Conservation (phyloP, 2,329 filamentous ascomycete genomes). For the Domatiomyces catenatus region DNA sequence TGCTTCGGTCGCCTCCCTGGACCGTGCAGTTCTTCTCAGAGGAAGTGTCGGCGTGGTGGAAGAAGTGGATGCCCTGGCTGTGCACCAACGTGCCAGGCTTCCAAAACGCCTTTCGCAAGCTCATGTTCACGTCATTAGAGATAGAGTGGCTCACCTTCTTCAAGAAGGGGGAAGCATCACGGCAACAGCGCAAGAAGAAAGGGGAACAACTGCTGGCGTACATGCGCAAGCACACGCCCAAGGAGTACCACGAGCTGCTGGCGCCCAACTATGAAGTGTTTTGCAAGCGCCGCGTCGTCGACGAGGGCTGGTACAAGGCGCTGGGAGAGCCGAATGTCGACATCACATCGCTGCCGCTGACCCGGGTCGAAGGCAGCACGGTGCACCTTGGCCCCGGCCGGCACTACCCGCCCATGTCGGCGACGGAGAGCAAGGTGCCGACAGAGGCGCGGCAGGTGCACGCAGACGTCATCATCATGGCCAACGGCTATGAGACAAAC, state of each 20-base stretch:
- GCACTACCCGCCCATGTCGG: conserved; percentile 26
- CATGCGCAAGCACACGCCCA: conserved; percentile 37
- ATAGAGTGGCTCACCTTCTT: conserved; percentile 26
- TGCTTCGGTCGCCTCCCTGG: conserved; percentile 46
- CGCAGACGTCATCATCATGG: conserved; percentile 46
- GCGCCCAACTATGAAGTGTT: conserved; percentile 48
- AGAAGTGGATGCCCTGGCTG: conserved; percentile 32
- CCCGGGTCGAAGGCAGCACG: conserved; percentile 33
- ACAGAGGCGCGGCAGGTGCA: conserved; percentile 30
- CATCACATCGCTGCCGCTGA: conserved; percentile 37
- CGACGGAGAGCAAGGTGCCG: conserved; percentile 14
- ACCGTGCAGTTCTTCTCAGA: conserved; percentile 29
- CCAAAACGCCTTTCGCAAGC: conserved; percentile 30
- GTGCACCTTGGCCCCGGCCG: conserved; percentile 38
- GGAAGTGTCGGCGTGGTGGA: conserved; percentile 28
- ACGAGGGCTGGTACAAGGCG: conserved; percentile 39
- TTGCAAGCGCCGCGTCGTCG: conserved; percentile 49
- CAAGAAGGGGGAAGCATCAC: conserved; percentile 31
- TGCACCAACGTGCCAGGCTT: conserved; percentile 37
- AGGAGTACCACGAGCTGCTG: conserved; percentile 46
- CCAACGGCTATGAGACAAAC: conserved; percentile 46
- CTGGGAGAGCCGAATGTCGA: conserved; percentile 40
- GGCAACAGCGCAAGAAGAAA: conserved; percentile 23
- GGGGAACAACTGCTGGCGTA: conserved; percentile 31
- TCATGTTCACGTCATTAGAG: conserved; percentile 30